Evolutionary conservation across 2,329 filamentous ascomycete species (phyloP).

Genomic region (Penicillium italicum): DNA sequence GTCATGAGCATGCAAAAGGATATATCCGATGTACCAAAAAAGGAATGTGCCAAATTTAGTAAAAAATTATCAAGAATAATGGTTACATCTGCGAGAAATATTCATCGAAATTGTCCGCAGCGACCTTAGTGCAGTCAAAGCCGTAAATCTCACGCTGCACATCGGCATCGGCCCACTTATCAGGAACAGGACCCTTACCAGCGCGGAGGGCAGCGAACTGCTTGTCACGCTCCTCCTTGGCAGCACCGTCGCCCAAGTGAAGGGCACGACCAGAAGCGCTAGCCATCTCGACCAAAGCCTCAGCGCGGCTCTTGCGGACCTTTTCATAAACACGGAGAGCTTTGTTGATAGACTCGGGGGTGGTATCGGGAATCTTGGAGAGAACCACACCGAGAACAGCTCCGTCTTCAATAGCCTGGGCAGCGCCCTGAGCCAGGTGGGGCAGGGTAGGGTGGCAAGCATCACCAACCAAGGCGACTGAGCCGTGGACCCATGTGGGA

Average conservation of each 20-base stretch:
- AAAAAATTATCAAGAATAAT: not conserved
- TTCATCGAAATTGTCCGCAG: constrained; percentile 52
- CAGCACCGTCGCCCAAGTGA: constrained; percentile 57
- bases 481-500: constrained; percentile 57
- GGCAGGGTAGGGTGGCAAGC: constrained; percentile 62
- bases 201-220: constrained; percentile 53
- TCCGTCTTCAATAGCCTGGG: constrained; percentile 63
- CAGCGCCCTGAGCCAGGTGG: constrained; percentile 62
- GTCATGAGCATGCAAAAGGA: not conserved
- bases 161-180: constrained; percentile 69
- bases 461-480: constrained; percentile 55
- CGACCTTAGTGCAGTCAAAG: constrained; percentile 58
- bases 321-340: constrained; percentile 56
- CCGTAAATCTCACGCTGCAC: constrained; percentile 65
- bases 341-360: constrained; percentile 48
- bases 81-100: constrained; percentile 38
- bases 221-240: constrained; percentile 57
- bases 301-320: constrained; percentile 55
- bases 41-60: not conserved
- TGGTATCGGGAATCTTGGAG: constrained; percentile 46
- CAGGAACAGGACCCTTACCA: constrained; percentile 49
- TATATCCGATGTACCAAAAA: not conserved
- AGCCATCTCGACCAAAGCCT: constrained; percentile 55
- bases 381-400: constrained; percentile 55
- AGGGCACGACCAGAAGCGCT: constrained; percentile 53